These are phyloP conservation scores for Trichocladium uniseriatum DNA, from an alignment of 495 filamentous ascomycete species.

Conservation along the genomic window DNA sequence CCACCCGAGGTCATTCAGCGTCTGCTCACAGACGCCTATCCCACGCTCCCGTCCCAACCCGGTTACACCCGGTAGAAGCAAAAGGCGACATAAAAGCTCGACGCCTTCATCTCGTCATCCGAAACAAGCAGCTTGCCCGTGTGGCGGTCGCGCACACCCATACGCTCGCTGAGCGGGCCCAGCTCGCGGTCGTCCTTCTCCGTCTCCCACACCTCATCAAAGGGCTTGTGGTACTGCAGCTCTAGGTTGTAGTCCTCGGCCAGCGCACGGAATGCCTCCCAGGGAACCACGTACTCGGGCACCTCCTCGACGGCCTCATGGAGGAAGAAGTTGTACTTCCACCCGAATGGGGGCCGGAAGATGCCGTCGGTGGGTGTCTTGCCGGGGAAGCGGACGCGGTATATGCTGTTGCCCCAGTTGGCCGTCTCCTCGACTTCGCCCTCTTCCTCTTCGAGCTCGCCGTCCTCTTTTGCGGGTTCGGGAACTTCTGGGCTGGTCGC, in stretches of 20 bases:
- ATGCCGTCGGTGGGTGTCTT: slow-evolving; percentile 67
- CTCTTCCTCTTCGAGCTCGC: slow-evolving; percentile 38
- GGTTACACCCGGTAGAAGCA: slow-evolving; percentile 83
- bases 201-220: slow-evolving; percentile 81
- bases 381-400: slow-evolving; percentile 77
- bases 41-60: neutral
- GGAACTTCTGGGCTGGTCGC: neutral
- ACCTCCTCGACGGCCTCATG: slow-evolving; percentile 93
- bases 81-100: slow-evolving; percentile 83
- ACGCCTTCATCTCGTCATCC: slow-evolving; percentile 80
- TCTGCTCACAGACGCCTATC: too few species aligned
- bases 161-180: slow-evolving; percentile 78
- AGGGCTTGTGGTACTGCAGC: slow-evolving; percentile 80
- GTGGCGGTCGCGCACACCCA: slow-evolving; percentile 73
- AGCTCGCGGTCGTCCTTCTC: slow-evolving; percentile 74
- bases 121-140: slow-evolving; percentile 60
- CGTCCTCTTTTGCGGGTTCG: slow-evolving; percentile 27
- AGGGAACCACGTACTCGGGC: slow-evolving; percentile 95
- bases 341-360: slow-evolving; percentile 91
- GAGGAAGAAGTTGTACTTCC: slow-evolving; percentile 95
- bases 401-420: slow-evolving; percentile 89
- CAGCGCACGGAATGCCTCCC: slow-evolving; percentile 90
- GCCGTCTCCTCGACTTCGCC: slow-evolving; percentile 47
- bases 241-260: slow-evolving; percentile 96
- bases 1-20: too few species aligned